Conservation (phyloP, 108 stramenopile species). For the Cyclotella baltica region DNA sequence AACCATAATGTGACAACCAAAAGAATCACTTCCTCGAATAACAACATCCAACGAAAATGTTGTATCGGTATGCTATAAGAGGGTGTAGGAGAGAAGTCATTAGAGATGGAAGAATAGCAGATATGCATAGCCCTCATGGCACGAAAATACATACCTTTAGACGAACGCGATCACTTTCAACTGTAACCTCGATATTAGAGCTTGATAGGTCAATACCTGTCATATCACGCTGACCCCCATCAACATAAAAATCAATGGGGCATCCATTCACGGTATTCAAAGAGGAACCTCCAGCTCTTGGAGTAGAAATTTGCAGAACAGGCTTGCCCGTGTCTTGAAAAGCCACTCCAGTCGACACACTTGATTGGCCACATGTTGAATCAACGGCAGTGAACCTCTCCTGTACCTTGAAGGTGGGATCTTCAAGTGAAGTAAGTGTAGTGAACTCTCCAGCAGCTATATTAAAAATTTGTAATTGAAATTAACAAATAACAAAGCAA, state of each 20-base stretch:
- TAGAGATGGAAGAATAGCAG: too few relatives aligned
- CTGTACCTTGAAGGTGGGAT: slow-evolving; percentile 17
- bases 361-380: slow-evolving; percentile 22
- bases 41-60: neutral
- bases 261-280: slow-evolving; percentile 5
- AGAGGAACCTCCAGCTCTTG: neutral
- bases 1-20: slow-evolving; percentile 22
- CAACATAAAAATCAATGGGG: slow-evolving; percentile 27
- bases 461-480: too few relatives aligned
- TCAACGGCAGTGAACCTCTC: slow-evolving; percentile 22
- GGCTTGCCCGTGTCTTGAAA: slow-evolving; percentile 16
- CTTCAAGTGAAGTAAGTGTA: slow-evolving; percentile 21
- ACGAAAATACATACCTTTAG: too few relatives aligned
- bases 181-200: neutral
- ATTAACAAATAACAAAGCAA: too few relatives aligned
- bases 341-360: slow-evolving; percentile 27
- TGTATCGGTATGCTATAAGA: slow-evolving; percentile 3
- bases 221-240: neutral
- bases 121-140: too few relatives aligned
- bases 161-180: slow-evolving; percentile 1
- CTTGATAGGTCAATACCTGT: neutral
- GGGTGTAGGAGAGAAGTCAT: too few relatives aligned
- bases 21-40: slow-evolving; percentile 1
- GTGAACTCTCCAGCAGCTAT: slow-evolving; percentile 28
- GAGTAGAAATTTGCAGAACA: slow-evolving; percentile 21